Evolutionary conservation across 805 yeast genomes (phyloP).

Genomic region (Schwanniomyces polymorphus): DNA sequence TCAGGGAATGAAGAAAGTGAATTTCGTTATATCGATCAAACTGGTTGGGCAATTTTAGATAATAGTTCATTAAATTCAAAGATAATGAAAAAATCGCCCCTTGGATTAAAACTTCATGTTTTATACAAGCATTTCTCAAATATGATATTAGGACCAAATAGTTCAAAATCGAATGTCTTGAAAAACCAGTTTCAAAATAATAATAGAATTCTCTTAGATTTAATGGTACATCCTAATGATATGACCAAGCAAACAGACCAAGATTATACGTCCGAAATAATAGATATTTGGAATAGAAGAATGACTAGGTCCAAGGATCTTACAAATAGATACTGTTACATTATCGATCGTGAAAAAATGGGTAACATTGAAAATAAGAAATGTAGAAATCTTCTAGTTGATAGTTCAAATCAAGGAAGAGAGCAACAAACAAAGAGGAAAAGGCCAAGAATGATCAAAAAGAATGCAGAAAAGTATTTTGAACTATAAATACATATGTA

Average conservation of each 20-base stretch:
- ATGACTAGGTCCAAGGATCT: not conserved
- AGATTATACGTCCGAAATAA: not conserved
- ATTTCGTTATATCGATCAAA: conserved; percentile 13
- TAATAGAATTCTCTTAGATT: conserved; percentile 9
- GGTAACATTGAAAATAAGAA: conserved; percentile 2
- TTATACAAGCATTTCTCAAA: conserved; percentile 14
- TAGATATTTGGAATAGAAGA: not conserved
- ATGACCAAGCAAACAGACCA: not conserved
- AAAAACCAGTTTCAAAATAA: not conserved
- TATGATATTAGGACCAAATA: conserved; percentile 5
- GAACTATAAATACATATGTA: conserved; percentile 7
- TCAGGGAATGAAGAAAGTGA: not conserved
- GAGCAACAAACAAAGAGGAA: not conserved
- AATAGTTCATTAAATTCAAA: conserved; percentile 8
- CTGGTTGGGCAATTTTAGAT: conserved; percentile 21
- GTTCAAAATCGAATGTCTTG: not conserved
- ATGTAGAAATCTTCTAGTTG: not conserved
- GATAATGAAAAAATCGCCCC: conserved; percentile 17
- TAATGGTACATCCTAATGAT: conserved; percentile 12
- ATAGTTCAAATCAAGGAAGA: not conserved
- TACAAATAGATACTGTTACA: conserved; percentile 1
- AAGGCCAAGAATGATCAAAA: conserved; percentile 6
- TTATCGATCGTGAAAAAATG: not conserved
- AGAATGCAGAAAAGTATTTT: conserved; percentile 18
- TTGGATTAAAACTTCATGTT: conserved; percentile 22